Evolutionary conservation across 129 eudicot genomes (phyloP).

Genomic region (Pseudognaphalium luteoalbum): DNA sequence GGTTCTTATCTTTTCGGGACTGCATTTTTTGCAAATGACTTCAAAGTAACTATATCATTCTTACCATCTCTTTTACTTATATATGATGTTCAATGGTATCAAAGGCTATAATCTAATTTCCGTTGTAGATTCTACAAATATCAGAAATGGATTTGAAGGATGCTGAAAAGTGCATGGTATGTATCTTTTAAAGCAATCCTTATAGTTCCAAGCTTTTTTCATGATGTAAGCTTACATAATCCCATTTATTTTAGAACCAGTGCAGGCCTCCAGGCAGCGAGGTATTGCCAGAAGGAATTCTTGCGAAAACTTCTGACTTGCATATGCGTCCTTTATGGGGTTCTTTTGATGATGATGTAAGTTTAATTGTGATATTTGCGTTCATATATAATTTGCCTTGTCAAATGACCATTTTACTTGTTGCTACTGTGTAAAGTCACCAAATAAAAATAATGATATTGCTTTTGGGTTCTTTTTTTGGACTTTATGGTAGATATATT

Average conservation of each 20-base stretch:
- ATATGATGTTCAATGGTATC: slow-evolving; percentile 1
- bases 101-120: slow-evolving; percentile 18
- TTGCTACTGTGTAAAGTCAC: background rate
- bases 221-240: slow-evolving; percentile 13
- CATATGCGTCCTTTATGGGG: slow-evolving; percentile 80
- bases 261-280: slow-evolving; percentile 77
- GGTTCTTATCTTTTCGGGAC: slow-evolving; percentile 54
- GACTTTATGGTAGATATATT: background rate
- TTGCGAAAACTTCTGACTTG: slow-evolving; percentile 67
- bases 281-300: slow-evolving; percentile 72
- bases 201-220: slow-evolving; percentile 8
- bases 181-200: slow-evolving; percentile 15
- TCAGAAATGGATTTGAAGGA: slow-evolving; percentile 31
- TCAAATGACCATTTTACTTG: background rate
- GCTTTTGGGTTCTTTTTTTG: background rate
- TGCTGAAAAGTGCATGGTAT: slow-evolving; percentile 52
- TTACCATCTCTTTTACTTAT: background rate
- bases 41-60: slow-evolving; percentile 26
- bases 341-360: slow-evolving; percentile 32
- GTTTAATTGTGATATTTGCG: background rate
- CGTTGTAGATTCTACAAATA: slow-evolving; percentile 33
- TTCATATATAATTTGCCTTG: background rate
- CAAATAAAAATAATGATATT: background rate
- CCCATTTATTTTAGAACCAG: slow-evolving; percentile 43
- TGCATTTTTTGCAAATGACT: slow-evolving; percentile 49